These are phyloP conservation scores for Whalleya microplaca DNA, from an alignment of 2,329 filamentous ascomycete species.

Conservation along the genomic window DNA sequence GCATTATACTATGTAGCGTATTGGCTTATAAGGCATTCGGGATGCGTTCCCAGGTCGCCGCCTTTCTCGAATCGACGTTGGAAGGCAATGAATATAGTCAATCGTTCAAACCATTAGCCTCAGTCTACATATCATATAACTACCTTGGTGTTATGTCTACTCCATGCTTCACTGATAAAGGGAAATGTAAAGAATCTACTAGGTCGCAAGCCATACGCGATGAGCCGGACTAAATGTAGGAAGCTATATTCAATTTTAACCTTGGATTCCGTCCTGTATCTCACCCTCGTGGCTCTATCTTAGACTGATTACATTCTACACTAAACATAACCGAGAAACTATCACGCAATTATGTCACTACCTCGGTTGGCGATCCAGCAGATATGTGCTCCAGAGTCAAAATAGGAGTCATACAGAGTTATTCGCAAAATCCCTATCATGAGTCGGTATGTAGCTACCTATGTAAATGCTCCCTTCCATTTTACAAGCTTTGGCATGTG, in stretches of 20 bases:
- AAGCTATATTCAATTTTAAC: too few species aligned
- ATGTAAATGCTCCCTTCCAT: too few species aligned
- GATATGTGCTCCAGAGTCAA: not conserved
- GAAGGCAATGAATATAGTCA: not conserved
- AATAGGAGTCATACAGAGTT: not conserved
- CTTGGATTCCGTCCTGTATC: too few species aligned
- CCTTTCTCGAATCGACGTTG: not conserved
- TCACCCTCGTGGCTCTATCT: too few species aligned
- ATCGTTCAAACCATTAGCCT: not conserved
- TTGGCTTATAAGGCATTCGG: not conserved
- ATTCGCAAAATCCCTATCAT: not conserved
- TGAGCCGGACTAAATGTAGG: too few species aligned
- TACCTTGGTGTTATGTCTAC: not conserved
- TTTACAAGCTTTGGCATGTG: too few species aligned
- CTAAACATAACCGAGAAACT: too few species aligned
- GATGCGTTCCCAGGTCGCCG: not conserved
- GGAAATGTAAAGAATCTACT: constrained; percentile 7
- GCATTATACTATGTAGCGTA: not conserved
- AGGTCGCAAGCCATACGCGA: too few species aligned
- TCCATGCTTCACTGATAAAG: not conserved
- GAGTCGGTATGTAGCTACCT: too few species aligned
- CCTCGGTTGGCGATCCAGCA: too few species aligned
- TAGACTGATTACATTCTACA: too few species aligned
- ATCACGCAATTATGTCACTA: too few species aligned
- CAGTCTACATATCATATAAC: not conserved